Conservation (phyloP, 805 yeast species). For the Brettanomyces custersianus region DNA sequence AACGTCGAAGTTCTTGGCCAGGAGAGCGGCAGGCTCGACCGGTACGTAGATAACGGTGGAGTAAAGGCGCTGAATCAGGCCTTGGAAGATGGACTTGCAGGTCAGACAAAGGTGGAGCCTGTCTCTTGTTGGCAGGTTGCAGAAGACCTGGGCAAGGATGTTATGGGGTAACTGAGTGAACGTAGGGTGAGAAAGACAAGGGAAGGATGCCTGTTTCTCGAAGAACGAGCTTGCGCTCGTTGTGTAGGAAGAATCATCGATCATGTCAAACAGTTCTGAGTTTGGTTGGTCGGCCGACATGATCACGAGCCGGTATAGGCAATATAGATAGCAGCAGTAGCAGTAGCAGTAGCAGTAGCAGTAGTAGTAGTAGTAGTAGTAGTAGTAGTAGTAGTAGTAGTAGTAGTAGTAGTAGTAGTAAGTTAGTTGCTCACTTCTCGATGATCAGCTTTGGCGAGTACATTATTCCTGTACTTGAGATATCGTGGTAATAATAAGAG, state of each 20-base stretch:
- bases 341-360: no score
- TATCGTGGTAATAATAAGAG: no score
- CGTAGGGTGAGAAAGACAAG: background rate
- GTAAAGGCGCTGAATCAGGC: constrained; percentile 16
- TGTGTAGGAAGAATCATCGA: no score
- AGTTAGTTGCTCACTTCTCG: constrained; percentile 2
- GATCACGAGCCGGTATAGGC: no score
- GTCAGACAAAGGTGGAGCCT: constrained; percentile 12
- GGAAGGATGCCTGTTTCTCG: no score
- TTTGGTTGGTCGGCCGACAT: background rate
- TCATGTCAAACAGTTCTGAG: no score
- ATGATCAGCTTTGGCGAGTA: constrained; percentile 1
- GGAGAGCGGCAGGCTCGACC: background rate
- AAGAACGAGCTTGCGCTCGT: background rate
- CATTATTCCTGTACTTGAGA: constrained; percentile 3
- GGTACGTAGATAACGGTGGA: constrained; percentile 9
- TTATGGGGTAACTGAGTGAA: constrained; percentile 15
- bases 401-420: no score
- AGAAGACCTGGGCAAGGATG: constrained; percentile 14
- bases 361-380: no score
- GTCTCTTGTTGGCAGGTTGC: constrained; percentile 11
- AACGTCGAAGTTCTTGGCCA: background rate
- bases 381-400: no score
- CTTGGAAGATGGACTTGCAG: constrained; percentile 13
- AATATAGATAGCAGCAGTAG: no score